Percentiles rank a stretch among this genome's conserved stretches.
Evolutionary conservation across 2,329 filamentous ascomycete genomes (phyloP).

Genomic region (Neocucurbitaria cava): DNA sequence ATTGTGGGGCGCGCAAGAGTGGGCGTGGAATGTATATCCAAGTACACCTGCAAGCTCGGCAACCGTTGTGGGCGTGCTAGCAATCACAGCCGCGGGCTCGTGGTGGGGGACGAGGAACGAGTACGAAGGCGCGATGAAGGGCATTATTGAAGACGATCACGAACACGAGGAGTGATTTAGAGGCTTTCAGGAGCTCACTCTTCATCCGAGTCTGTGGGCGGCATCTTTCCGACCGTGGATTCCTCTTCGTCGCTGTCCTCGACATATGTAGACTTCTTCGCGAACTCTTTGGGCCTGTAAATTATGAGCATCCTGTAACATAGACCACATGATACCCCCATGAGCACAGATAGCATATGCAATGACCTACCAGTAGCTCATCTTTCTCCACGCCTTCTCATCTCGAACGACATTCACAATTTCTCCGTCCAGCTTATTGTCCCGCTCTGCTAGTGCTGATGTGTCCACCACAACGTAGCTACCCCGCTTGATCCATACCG

Average conservation of each 20-base stretch:
- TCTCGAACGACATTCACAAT: slow-evolving; percentile 93
- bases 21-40: slow-evolving; percentile 95
- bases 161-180: slow-evolving; percentile 39
- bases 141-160: slow-evolving; percentile 36
- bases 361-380: slow-evolving; percentile 72
- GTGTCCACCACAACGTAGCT: slow-evolving; percentile 87
- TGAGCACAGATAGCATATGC: slow-evolving; percentile 9
- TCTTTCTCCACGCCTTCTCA: slow-evolving; percentile 90
- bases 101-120: slow-evolving; percentile 64
- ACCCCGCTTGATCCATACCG: slow-evolving; percentile 90
- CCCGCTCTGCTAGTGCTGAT: slow-evolving; percentile 66
- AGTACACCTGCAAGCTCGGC: slow-evolving; percentile 71
- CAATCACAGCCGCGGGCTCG: slow-evolving; percentile 67
- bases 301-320: slow-evolving; percentile 30
- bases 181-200: slow-evolving; percentile 37
- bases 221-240: slow-evolving; percentile 83
- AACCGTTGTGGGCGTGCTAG: slow-evolving; percentile 74
- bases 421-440: slow-evolving; percentile 83
- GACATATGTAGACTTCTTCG: slow-evolving; percentile 65
- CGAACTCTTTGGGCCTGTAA: slow-evolving; percentile 79
- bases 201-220: slow-evolving; percentile 79
- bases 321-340: slow-evolving; percentile 27
- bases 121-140: slow-evolving; percentile 46
- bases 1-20: slow-evolving; percentile 82
- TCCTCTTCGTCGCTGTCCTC: slow-evolving; percentile 77